phyloP scores from a whole-genome alignment of 768 basidiomycete genomes.

The Tubosaeta sp. region DNA sequence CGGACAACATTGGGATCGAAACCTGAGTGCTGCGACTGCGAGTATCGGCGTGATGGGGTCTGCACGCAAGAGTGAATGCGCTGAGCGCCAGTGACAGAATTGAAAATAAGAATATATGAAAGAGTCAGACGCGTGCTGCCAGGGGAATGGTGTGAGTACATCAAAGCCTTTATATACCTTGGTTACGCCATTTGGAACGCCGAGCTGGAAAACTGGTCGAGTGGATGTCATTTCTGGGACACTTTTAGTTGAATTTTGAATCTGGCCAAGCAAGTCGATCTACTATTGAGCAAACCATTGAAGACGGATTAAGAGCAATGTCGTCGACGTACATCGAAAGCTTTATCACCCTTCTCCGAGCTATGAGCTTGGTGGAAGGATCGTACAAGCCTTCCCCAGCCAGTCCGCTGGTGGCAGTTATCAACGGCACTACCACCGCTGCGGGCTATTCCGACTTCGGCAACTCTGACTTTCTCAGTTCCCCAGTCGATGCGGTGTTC shows the following conservation, averaged over 20 bases:
- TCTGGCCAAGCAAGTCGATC: not conserved
- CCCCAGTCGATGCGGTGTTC: not conserved
- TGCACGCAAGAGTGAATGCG: no score
- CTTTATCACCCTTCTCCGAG: conserved; percentile 5
- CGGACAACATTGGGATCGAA: no score
- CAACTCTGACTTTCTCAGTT: not conserved
- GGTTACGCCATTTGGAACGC: no score
- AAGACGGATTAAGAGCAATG: not conserved
- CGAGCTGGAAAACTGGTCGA: no score
- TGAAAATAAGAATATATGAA: no score
- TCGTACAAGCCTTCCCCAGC: conserved; percentile 7
- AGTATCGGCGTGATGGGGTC: no score
- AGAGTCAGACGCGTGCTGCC: no score
- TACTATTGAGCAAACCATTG: not conserved
- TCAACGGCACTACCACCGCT: not conserved
- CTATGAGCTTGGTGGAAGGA: conserved; percentile 10
- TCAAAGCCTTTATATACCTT: no score
- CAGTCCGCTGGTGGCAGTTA: not conserved
- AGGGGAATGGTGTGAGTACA: no score
- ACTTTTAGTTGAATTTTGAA: conserved; percentile 1
- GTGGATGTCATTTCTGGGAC: no score
- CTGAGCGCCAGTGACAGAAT: no score
- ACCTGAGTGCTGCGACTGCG: no score
- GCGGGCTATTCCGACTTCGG: not conserved
- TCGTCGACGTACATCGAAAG: conserved; percentile 5